phyloP scores from a whole-genome alignment of 2,329 filamentous ascomycete species.

The Coniochaeta ligniaria region DNA sequence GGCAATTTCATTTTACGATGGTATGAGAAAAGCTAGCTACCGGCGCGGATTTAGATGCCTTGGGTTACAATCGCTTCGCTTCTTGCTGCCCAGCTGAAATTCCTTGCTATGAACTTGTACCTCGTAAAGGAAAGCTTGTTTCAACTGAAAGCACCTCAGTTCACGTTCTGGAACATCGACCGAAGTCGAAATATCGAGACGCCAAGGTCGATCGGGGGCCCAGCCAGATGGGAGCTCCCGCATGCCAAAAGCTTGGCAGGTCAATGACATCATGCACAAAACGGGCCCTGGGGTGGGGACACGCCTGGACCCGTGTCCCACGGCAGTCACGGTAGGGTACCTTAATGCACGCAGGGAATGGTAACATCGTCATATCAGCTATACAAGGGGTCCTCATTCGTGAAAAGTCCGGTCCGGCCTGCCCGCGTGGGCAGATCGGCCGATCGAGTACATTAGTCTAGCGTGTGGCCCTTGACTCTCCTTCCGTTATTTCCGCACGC shows the following conservation, averaged over 20 bases:
- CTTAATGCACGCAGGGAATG: not conserved
- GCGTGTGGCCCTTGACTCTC: not conserved
- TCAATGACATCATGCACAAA: not conserved
- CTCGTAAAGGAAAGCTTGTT: not conserved
- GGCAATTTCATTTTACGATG: not conserved
- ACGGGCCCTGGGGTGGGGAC: not conserved
- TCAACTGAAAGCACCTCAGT: not conserved
- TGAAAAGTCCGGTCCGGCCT: not conserved
- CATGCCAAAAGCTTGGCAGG: not conserved
- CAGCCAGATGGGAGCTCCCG: slow-evolving; percentile 1
- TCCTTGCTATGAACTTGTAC: not conserved
- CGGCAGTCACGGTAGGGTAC: not conserved
- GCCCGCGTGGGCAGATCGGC: not conserved
- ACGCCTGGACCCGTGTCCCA: not conserved
- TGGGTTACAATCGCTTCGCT: not conserved
- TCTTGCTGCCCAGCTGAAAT: not conserved
- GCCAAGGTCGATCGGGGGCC: not conserved
- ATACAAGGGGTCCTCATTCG: not conserved
- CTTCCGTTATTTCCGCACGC: not conserved
- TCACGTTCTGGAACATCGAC: not conserved
- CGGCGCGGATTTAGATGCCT: not conserved
- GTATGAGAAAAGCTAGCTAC: not conserved
- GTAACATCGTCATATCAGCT: not conserved
- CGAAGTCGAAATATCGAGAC: not conserved
- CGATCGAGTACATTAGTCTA: not conserved